phyloP scores from a whole-genome alignment of 805 yeast genomes.

The Pichia nakasei region DNA sequence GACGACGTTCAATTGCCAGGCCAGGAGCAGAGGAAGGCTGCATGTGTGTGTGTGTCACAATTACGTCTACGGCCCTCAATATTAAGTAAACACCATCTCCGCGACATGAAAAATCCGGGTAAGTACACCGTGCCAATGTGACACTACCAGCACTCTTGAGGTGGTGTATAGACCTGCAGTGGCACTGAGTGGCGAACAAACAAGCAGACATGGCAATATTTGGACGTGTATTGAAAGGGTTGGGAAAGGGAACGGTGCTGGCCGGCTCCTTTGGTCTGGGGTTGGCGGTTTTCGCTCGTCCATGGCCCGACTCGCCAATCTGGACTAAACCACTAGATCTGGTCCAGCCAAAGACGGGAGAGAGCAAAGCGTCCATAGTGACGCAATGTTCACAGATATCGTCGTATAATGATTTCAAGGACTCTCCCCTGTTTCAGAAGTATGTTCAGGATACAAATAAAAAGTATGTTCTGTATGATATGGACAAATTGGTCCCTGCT shows the following conservation, averaged over 20 bases:
- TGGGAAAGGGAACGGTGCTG: conserved; percentile 9
- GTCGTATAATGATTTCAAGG: not conserved
- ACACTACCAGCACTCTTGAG: too few species aligned
- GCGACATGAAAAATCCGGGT: too few species aligned
- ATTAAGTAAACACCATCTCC: too few species aligned
- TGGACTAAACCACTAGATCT: conserved; percentile 9
- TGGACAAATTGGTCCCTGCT: conserved; percentile 43
- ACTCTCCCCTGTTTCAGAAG: conserved; percentile 19
- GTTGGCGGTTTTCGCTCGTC: conserved; percentile 21
- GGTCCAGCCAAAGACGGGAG: not conserved
- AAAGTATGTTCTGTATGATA: conserved; percentile 21
- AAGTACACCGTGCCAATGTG: too few species aligned
- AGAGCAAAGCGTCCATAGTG: not conserved
- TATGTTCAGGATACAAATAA: conserved; percentile 14
- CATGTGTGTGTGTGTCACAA: too few species aligned
- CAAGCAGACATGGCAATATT: not conserved
- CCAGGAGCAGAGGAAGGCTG: too few species aligned
- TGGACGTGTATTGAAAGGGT: conserved; percentile 5
- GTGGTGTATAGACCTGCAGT: too few species aligned
- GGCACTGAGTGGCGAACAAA: too few species aligned
- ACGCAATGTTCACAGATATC: not conserved
- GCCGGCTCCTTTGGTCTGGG: conserved; percentile 21
- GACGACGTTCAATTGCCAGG: too few species aligned
- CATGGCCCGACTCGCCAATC: conserved; percentile 22
- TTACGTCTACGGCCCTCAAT: too few species aligned